Conservation (phyloP, 148 eudicot species). For the Rheum nobile region DNA sequence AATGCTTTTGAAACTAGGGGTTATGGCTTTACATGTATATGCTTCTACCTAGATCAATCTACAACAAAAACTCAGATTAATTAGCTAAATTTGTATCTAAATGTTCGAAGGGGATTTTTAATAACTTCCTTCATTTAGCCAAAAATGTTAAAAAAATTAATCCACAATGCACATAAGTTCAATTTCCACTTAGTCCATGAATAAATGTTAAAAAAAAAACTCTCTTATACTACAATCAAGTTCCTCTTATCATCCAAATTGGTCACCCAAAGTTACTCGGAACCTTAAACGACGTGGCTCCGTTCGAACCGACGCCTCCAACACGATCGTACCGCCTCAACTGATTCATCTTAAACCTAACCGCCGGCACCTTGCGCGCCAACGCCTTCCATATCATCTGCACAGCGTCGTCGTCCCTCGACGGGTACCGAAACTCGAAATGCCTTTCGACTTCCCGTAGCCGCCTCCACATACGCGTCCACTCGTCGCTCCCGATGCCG, state of each 20-base stretch:
- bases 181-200: too few species aligned
- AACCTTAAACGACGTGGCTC: not conserved
- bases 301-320: not conserved
- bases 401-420: not conserved
- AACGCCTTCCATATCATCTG: conserved; percentile 12
- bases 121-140: too few species aligned
- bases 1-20: too few species aligned
- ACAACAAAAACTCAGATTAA: too few species aligned
- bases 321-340: conserved; percentile 6
- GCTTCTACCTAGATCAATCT: too few species aligned
- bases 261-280: conserved; percentile 11
- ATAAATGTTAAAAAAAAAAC: too few species aligned
- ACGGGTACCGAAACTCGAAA: conserved; percentile 9
- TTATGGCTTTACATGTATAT: too few species aligned
- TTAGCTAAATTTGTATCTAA: too few species aligned
- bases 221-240: too few species aligned
- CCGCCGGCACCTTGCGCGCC: conserved; percentile 9
- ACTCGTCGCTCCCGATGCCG: conserved; percentile 4
- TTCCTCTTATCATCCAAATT: not conserved
- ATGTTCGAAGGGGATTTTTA: too few species aligned
- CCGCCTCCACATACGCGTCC: conserved; percentile 9
- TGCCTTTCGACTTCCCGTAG: conserved; percentile 3
- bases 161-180: too few species aligned
- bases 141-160: too few species aligned
- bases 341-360: not conserved